Conservation (phyloP, 73 alveolate species). For the Tetrahymena malaccensis region DNA sequence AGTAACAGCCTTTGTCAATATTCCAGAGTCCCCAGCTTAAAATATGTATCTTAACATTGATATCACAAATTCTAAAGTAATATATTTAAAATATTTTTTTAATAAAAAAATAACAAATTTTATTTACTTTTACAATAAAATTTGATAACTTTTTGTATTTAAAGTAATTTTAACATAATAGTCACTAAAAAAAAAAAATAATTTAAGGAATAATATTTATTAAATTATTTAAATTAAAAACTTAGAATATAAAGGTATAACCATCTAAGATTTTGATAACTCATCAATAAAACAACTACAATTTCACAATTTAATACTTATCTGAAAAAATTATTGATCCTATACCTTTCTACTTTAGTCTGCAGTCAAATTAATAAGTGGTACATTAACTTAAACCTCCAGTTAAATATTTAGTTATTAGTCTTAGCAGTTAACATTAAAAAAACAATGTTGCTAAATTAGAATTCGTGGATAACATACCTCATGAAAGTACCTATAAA, state of each 20-base stretch:
- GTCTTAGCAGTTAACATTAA: neutral
- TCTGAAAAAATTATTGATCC: neutral
- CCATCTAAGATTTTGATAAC: neutral
- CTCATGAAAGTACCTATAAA: neutral
- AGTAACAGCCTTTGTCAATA: neutral
- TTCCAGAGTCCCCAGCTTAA: neutral
- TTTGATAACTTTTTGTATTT: too few species aligned
- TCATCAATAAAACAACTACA: neutral
- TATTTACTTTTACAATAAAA: too few species aligned
- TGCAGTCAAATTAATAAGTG: neutral
- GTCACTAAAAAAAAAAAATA: too few species aligned
- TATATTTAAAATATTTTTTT: too few species aligned
- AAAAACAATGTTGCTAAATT: neutral
- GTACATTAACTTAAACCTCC: neutral
- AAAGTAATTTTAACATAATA: too few species aligned
- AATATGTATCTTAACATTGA: neutral
- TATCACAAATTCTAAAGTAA: neutral
- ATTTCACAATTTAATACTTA: neutral
- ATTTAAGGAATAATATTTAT: too few species aligned
- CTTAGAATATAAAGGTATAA: neutral
- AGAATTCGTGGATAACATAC: neutral
- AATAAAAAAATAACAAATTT: too few species aligned
- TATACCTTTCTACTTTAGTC: neutral
- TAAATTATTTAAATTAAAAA: neutral
- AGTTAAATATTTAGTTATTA: neutral